phyloP scores from a whole-genome alignment of 768 basidiomycete genomes.

The Termitomyces bulborhizus region DNA sequence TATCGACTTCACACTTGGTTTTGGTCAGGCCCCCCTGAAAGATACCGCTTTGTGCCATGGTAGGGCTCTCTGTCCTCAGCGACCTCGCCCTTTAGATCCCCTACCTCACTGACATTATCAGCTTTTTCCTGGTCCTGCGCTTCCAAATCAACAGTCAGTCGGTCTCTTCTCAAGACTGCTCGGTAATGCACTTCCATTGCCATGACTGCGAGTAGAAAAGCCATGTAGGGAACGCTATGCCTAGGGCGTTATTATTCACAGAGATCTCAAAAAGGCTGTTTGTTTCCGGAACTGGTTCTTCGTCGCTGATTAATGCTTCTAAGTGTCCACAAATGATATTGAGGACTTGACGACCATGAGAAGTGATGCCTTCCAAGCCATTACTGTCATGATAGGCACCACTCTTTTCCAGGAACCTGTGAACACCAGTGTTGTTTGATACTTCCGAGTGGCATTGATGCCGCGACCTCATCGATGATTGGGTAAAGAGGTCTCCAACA shows the following conservation, averaged over 20 bases:
- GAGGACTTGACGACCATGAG: background rate
- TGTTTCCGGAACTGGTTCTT: background rate
- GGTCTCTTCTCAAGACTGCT: slow-evolving; percentile 48
- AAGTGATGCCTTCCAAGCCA: background rate
- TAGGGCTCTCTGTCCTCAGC: no score
- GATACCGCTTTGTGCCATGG: slow-evolving; percentile 73
- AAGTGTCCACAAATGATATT: background rate
- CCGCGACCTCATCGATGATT: no score
- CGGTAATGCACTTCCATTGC: slow-evolving; percentile 91
- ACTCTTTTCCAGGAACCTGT: background rate
- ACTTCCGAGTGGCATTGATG: background rate
- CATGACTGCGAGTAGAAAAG: slow-evolving; percentile 68
- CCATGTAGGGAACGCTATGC: background rate
- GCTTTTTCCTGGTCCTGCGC: slow-evolving; percentile 17
- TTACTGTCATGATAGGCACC: no score
- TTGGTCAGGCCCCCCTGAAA: slow-evolving; percentile 46
- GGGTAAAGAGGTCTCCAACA: no score
- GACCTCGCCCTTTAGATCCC: no score
- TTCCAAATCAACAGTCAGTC: slow-evolving; percentile 85
- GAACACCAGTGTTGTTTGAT: background rate
- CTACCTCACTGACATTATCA: no score
- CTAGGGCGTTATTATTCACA: no score
- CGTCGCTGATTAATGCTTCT: background rate
- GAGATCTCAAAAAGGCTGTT: background rate
- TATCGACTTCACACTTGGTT: background rate